Base-by-base conservation (phyloP, 306 rosid species). In the Luffa acutangula region DNA sequence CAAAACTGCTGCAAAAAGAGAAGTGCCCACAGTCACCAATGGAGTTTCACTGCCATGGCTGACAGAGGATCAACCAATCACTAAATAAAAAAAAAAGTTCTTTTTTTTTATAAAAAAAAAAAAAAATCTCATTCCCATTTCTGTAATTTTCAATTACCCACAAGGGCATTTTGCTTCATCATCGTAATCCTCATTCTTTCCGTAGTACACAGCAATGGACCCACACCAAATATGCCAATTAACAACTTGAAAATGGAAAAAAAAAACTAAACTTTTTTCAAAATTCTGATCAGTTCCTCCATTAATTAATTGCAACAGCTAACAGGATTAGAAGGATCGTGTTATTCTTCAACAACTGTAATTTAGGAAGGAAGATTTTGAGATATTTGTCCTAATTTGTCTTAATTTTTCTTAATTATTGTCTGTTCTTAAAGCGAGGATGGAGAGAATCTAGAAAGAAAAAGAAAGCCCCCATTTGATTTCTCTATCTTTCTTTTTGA, bases 361-460 rank as follows among this genome's bases (percentile, higher is more conserved):
- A 70, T 71, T 69, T n/a, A 42, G 53, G 75, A 25, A 18, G 31
- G 31, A 1, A 17, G 48, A 64, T 36, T 37, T 14, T 3, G 33
- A 42, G 42, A 33, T 41, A 9, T 67, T 67, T 66, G 51, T 66
- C 51, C 41, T 39, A 9, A 58, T 59, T 25, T 25, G 31, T 25
- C 31, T 1, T 25, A 25, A 1, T 25, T 25, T 25, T 25, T 25
- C 31, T 25, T 25, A 25, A 25, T 0, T 25, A 25, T 25, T 67
- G 18, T 73, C 17, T 31, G 43, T 48, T 48, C 41, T 10, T 73
- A 25, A 83, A 80, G 86, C 85, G 84, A 74, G 81, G 81, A 60
- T 78, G 80, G 87, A 86, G 86, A 87, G 98, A 93, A 93, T 93
- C 97, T 93, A 90, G 83, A 91, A 91, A 82, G 86, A n/a, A 15